Percentiles rank a stretch among this genome's conserved stretches.
phyloP scores from a whole-genome alignment of 352 stramenopile species.

The Peronospora belbahrii region DNA sequence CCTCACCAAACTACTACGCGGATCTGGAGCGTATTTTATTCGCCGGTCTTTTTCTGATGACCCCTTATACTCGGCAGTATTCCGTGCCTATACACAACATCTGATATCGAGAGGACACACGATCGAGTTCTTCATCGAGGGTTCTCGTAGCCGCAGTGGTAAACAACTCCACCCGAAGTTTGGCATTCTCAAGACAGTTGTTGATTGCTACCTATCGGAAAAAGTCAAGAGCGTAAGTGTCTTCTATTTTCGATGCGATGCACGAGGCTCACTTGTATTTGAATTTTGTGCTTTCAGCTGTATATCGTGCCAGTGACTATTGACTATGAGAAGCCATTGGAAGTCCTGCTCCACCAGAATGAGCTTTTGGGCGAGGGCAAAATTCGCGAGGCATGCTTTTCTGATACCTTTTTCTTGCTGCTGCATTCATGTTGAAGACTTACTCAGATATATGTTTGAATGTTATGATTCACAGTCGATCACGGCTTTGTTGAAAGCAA shows the following conservation, averaged over 20 bases:
- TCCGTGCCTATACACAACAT: constrained; percentile 79
- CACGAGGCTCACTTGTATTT: constrained; percentile 1
- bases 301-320: constrained; percentile 81
- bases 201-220: constrained; percentile 60
- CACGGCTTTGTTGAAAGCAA: constrained; percentile 56
- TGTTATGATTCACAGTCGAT: constrained; percentile 34
- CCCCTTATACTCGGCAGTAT: constrained; percentile 64
- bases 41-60: constrained; percentile 61
- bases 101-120: constrained; percentile 65
- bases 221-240: constrained; percentile 67
- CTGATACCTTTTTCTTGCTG: not conserved
- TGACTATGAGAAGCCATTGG: constrained; percentile 81
- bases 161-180: constrained; percentile 82
- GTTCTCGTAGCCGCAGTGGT: constrained; percentile 70
- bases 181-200: constrained; percentile 60
- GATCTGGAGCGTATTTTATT: constrained; percentile 77
- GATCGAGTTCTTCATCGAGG: constrained; percentile 85
- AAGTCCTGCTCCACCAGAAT: constrained; percentile 76
- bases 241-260: not conserved
- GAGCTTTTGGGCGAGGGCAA: constrained; percentile 75
- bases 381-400: constrained; percentile 48
- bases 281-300: constrained; percentile 29
- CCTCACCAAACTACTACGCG: constrained; percentile 53
- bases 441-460: not conserved
- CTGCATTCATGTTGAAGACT: not conserved